Evolutionary conservation across 2,329 filamentous ascomycete genomes (phyloP).

Genomic region (Metarhizium guizhouense): DNA sequence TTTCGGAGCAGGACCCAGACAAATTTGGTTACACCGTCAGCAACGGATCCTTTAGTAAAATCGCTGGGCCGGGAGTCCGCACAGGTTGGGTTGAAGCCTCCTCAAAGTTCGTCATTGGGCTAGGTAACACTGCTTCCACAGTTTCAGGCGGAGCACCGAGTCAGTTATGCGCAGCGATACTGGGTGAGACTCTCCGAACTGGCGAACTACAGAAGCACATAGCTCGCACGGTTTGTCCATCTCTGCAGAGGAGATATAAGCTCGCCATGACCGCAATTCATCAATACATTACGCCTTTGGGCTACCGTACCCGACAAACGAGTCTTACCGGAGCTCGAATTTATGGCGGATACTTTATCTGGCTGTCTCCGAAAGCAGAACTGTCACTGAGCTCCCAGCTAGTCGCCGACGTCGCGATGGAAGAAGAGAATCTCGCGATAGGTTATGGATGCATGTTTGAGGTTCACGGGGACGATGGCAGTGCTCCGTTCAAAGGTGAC

Average conservation of each 20-base stretch:
- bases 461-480: conserved; percentile 46
- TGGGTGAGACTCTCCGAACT: conserved; percentile 37
- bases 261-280: conserved; percentile 51
- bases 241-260: conserved; percentile 34
- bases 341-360: conserved; percentile 81
- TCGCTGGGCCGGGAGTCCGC: conserved; percentile 69
- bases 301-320: conserved; percentile 35
- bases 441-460: conserved; percentile 64
- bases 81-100: conserved; percentile 84
- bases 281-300: conserved; percentile 51
- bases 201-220: conserved; percentile 38
- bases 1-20: conserved; percentile 27
- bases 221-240: conserved; percentile 30
- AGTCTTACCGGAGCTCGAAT: conserved; percentile 33
- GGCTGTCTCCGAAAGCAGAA: conserved; percentile 56
- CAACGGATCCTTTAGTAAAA: conserved; percentile 87
- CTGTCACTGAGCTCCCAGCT: conserved; percentile 37
- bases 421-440: conserved; percentile 57
- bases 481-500: conserved; percentile 46
- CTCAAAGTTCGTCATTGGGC: conserved; percentile 39
- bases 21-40: conserved; percentile 71
- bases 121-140: conserved; percentile 44
- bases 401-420: conserved; percentile 48
- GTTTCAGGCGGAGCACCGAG: conserved; percentile 50
- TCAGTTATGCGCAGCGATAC: conserved; percentile 43